Evolutionary conservation across 495 filamentous ascomycete species (phyloP), one percentile per base, ranked within the genome.

Genomic region (Baudoinia panamericana): DNA sequence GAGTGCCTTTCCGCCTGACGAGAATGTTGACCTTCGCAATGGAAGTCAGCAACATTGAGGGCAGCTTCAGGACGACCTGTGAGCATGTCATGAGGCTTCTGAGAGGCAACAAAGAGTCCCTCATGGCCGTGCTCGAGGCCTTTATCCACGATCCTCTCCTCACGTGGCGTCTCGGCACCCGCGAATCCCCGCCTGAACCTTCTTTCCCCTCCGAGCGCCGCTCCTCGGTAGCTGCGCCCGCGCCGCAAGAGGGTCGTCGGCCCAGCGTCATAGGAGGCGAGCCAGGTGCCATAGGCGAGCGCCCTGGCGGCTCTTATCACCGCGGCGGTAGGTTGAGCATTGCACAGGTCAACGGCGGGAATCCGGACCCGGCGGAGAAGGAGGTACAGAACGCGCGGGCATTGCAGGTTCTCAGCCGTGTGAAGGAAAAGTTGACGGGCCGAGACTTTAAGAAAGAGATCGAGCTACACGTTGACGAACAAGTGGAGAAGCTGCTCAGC

Each of bases 31-130:
- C 90, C 0, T 96, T 93, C 54, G 90, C 92, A 4, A 99, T 99
- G 90, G 90, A 99, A 63, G 86, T 96, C 22, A 92, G 84, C 67
- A 99, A 99, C 56, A 95, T 99, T 37, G 90, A 96, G 56, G 90
- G 90, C 53, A 93, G 83, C 63, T 99, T 92, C 67, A 77, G 92
- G 17, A 93, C 90, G 35, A 94, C 88, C 9, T 96, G 85, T 50
- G 92, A 99, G 58, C 85, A 93, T 48, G 92, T 96, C 22, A 99
- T 99, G 90, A 75, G 93, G 39, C 87, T 99, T 5, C 66, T 99
- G 50, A 67, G 90, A 5, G 86, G 87, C 43, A 96, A 96, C 61
- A 96, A 99, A 57, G 90, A 99, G 59, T 93, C 84, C 7, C 67
- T 99, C 34, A 95, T 96, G 90, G 90, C 90, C 8, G 90, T 99